Evolutionary conservation across 2,329 filamentous ascomycete species (phyloP).

Genomic region (Fusarium burgessii): DNA sequence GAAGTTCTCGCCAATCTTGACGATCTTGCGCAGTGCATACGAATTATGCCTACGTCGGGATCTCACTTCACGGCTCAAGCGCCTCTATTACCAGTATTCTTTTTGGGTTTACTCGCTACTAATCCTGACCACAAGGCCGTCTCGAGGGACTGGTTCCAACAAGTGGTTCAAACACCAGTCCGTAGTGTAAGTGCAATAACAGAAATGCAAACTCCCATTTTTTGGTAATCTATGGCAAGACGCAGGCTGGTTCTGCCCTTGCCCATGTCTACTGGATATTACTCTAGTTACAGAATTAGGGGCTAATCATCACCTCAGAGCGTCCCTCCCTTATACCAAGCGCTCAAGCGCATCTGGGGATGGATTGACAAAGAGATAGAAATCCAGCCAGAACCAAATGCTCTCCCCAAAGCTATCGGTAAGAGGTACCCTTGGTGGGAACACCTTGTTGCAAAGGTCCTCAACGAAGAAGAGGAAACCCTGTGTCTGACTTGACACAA

Average conservation of each 20-base stretch:
- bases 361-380: constrained; percentile 51
- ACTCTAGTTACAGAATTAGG: constrained; percentile 37
- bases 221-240: constrained; percentile 18
- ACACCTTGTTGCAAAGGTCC: constrained; percentile 51
- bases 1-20: constrained; percentile 50
- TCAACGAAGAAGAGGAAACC: constrained; percentile 50
- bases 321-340: constrained; percentile 54
- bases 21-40: constrained; percentile 54
- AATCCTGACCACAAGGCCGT: constrained; percentile 44
- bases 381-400: constrained; percentile 18
- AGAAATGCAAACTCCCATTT: constrained; percentile 13
- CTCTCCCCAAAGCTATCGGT: constrained; percentile 43
- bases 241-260: constrained; percentile 42
- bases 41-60: constrained; percentile 57
- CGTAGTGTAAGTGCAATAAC: constrained; percentile 53
- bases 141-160: constrained; percentile 53
- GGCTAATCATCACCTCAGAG: constrained; percentile 49
- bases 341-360: constrained; percentile 51
- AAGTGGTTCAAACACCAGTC: constrained; percentile 53
- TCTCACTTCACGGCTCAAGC: constrained; percentile 57
- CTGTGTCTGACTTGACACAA: constrained; percentile 54
- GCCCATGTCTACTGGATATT: constrained; percentile 27
- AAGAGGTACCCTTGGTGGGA: constrained; percentile 56
- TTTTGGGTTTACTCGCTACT: constrained; percentile 55
- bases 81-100: constrained; percentile 56